Percentiles rank a stretch among this genome's conserved stretches.
Evolutionary conservation across 2,329 filamentous ascomycete genomes (phyloP).

Genomic region (Calonectria naviculata): DNA sequence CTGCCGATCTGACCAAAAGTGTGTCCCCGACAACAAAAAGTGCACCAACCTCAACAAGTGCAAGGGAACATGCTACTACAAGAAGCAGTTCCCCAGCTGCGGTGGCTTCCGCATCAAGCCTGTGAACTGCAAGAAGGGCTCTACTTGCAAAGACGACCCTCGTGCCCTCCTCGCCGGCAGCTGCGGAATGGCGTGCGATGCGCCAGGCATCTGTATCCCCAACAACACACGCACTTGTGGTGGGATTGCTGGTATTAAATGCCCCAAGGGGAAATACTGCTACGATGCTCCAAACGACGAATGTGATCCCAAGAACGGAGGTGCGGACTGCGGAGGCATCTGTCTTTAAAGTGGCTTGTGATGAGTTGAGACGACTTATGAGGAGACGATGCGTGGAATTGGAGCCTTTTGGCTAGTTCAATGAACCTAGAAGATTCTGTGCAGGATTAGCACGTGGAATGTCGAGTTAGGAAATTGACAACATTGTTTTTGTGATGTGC

Average conservation of each 20-base stretch:
- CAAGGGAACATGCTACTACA: slow-evolving; percentile 42
- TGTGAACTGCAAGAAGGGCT: slow-evolving; percentile 35
- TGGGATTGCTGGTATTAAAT: slow-evolving; percentile 40
- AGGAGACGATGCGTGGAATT: background rate
- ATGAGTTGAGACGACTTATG: too few species aligned
- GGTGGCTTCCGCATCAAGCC: slow-evolving; percentile 44
- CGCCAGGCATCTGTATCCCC: slow-evolving; percentile 47
- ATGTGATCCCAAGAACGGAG: slow-evolving; percentile 43
- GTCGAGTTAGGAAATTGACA: too few species aligned
- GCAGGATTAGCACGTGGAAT: too few species aligned
- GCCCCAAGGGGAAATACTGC: slow-evolving; percentile 42
- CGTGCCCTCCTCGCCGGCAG: slow-evolving; percentile 29
- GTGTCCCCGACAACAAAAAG: slow-evolving; percentile 31
- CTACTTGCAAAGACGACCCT: slow-evolving; percentile 48
- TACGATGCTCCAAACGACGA: slow-evolving; percentile 42
- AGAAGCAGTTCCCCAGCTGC: slow-evolving; percentile 45
- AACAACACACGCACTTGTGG: slow-evolving; percentile 32
- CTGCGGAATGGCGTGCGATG: slow-evolving; percentile 50
- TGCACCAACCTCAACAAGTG: slow-evolving; percentile 44
- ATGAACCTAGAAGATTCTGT: too few species aligned
- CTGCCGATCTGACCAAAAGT: slow-evolving; percentile 40
- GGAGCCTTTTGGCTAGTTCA: too few species aligned
- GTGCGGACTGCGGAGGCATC: slow-evolving; percentile 45
- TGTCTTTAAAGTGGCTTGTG: slow-evolving; percentile 37
- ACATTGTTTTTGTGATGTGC: too few species aligned